Percentiles rank a stretch among this genome's conserved stretches.
Evolutionary conservation across 768 basidiomycete genomes (phyloP).

Genomic region (Obba rivulosa): DNA sequence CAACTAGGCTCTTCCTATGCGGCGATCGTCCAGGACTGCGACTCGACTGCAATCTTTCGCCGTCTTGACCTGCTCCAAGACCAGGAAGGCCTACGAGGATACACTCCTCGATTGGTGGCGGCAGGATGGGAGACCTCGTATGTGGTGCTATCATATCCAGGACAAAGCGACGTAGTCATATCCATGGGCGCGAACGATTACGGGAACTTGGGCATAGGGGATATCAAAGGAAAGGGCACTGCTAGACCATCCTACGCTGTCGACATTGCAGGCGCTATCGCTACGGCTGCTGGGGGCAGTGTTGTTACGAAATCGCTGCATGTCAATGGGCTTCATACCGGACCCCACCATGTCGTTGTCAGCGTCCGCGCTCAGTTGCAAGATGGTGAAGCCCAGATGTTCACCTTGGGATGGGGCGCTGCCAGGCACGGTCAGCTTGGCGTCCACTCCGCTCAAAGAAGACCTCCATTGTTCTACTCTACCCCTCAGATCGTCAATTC

Average conservation of each 20-base stretch:
- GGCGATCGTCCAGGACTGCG: constrained; percentile 1
- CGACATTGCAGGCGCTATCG: constrained; percentile 21
- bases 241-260: constrained; percentile 32
- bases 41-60: constrained; percentile 36
- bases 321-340: constrained; percentile 28
- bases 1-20: constrained; percentile 57
- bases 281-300: constrained; percentile 16
- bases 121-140: constrained; percentile 86
- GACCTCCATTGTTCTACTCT: constrained; percentile 26
- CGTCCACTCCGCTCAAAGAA: constrained; percentile 14
- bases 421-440: constrained; percentile 85
- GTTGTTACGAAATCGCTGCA: no score
- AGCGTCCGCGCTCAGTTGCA: constrained; percentile 29
- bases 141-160: constrained; percentile 47
- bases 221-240: constrained; percentile 6
- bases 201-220: constrained; percentile 68
- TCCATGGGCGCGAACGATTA: constrained; percentile 86
- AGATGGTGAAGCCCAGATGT: constrained; percentile 18
- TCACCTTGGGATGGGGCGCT: constrained; percentile 76
- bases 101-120: constrained; percentile 45
- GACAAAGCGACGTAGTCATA: constrained; percentile 48
- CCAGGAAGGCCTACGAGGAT: constrained; percentile 32
- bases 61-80: constrained; percentile 37
- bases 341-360: constrained; percentile 68
- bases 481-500: constrained; percentile 19